A percentile compares a stretch with the other conserved stretches of the same genome.
Conservation (phyloP, 805 yeast species). For the Saturnispora sekii region DNA sequence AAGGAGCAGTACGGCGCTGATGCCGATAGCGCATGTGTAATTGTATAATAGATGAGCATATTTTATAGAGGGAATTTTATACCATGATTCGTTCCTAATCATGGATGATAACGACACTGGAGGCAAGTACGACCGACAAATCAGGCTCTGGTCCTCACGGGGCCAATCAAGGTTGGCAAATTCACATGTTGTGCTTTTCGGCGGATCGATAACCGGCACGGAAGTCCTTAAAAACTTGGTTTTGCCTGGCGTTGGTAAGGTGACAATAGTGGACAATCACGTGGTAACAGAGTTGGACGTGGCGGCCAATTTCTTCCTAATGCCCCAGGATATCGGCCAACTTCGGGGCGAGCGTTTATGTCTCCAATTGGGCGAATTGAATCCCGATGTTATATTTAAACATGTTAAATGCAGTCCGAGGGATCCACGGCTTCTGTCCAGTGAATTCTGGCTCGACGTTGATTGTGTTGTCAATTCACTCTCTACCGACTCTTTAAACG, state of each 20-base stretch:
- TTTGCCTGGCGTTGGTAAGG: conserved; percentile 56
- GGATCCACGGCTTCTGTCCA: conserved; percentile 6
- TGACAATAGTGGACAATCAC: conserved; percentile 46
- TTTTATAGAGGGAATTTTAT: background rate
- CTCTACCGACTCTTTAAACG: conserved; percentile 5
- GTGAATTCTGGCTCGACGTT: conserved; percentile 38
- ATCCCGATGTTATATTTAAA: conserved; percentile 37
- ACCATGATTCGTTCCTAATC: background rate
- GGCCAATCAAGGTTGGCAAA: conserved; percentile 60
- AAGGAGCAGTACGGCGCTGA: conserved; percentile 33
- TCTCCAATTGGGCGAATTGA: conserved; percentile 42
- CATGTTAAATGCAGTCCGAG: conserved; percentile 24
- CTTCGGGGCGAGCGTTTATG: conserved; percentile 32
- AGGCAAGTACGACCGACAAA: conserved; percentile 73
- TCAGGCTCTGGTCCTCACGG: conserved; percentile 72
- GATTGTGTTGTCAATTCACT: conserved; percentile 36
- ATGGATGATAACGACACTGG: conserved; percentile 29
- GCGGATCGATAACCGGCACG: conserved; percentile 46
- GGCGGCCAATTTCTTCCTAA: conserved; percentile 54
- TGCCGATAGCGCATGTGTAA: conserved; percentile 19
- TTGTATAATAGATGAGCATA: conserved; percentile 12
- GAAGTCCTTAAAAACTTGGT: conserved; percentile 73
- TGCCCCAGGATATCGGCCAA: conserved; percentile 33
- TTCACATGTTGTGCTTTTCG: conserved; percentile 53
- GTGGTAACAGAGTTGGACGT: conserved; percentile 35